Evolutionary conservation across 2,329 filamentous ascomycete species (phyloP), one percentile per base, ranked within the genome.

Genomic region (Ophiostoma tasmaniense): DNA sequence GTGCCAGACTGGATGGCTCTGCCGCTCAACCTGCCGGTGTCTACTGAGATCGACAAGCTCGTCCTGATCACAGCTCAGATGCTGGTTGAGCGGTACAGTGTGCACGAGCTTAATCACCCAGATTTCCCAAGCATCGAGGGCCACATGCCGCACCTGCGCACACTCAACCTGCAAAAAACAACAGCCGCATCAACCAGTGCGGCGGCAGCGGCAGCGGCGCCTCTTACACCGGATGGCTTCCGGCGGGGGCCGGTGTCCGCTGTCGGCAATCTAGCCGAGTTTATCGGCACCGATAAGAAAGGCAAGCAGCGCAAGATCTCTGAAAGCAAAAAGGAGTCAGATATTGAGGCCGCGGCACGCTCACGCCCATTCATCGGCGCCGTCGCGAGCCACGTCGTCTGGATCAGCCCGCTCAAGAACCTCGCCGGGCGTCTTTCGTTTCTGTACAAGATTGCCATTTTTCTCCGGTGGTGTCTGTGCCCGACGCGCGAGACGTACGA

Each of bases 91-190:
- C 64, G 68, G 20, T 69, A 69, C 22, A 69, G 68, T 52, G 59
- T 65, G 20, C 61, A 45, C n/a, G 61, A 66, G 66, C 70, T 68
- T 30, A 55, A 66, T 45, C 42, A 66, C 17, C 66, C 69, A 59
- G 22, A 70, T 55, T 71, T 71, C 20, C 67, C 66, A 1, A 70
- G 45, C 66, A 67, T 69, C 20, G 68, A 67, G 20, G 66, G 65
- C n/a, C 59, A 62, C 28, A 35, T 62, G 28, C 25, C 59, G 14
- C 30, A 30, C 28, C 59, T 62, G 30, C 59, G 59, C 59, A 62
- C 62, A 50, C 39, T 50, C 25, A 55, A 50, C 7, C 62, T 64
- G 22, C 17, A 69, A 17, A 67, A 70, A 52, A 22, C 39, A n/a
- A 25, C 67, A 28, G 64, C 67, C 17, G 50, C 50, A 55, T 55